Conservation (phyloP, 2,329 filamentous ascomycete genomes). For the Sphaerulina populicola region DNA sequence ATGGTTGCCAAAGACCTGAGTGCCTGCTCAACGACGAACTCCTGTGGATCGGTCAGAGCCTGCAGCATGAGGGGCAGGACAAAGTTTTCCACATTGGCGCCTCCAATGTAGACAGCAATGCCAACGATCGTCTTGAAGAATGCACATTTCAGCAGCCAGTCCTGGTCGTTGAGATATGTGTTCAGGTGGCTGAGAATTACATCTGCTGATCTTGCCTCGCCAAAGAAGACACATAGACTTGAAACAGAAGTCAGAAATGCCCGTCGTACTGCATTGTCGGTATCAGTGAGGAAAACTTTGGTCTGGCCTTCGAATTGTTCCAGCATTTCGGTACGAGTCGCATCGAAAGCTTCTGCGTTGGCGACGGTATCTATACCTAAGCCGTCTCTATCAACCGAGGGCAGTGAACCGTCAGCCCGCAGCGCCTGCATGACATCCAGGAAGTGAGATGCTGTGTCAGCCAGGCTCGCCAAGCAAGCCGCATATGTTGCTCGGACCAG, state of each 20-base stretch:
- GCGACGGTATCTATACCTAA: constrained; percentile 62
- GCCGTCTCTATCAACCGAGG: constrained; percentile 70
- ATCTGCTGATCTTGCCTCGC: constrained; percentile 82
- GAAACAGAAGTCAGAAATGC: constrained; percentile 89
- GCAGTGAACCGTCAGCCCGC: constrained; percentile 71
- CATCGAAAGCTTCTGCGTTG: constrained; percentile 63
- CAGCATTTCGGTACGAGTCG: constrained; percentile 72
- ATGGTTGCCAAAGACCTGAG: constrained; percentile 81
- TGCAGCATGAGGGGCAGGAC: constrained; percentile 94
- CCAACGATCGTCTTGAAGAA: constrained; percentile 95
- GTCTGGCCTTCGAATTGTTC: constrained; percentile 80
- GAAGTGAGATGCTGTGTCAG: constrained; percentile 74
- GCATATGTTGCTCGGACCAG: constrained; percentile 86
- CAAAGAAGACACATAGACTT: constrained; percentile 89
- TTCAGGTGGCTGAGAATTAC: constrained; percentile 94
- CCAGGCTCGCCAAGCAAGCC: constrained; percentile 80
- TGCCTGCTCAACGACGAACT: constrained; percentile 86
- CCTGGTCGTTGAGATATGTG: constrained; percentile 90
- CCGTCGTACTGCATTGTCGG: constrained; percentile 73
- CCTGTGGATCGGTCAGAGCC: constrained; percentile 83
- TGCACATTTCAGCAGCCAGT: constrained; percentile 93
- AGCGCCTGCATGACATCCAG: constrained; percentile 86
- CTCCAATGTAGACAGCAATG: constrained; percentile 82
- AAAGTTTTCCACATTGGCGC: constrained; percentile 83
- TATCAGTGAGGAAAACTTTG: constrained; percentile 80